Evolutionary conservation across 495 filamentous ascomycete genomes (phyloP), one percentile per base, ranked within the genome.

Genomic region (Echria macrotheca): DNA sequence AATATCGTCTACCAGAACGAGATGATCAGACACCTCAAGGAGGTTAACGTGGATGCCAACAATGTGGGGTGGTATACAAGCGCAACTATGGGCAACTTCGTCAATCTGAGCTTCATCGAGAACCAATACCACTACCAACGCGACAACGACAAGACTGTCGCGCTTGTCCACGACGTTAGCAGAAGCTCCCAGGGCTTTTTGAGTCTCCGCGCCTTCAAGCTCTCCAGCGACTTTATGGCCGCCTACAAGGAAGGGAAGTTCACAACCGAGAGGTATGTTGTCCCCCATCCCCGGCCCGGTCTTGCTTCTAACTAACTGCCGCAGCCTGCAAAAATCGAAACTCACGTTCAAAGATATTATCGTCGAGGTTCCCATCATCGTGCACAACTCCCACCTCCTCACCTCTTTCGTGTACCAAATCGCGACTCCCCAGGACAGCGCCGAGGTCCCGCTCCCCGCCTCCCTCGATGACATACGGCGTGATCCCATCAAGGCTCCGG

Each of bases 1-100:
- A 96, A 95, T 64, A 75, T 81, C 12, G 73, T 71, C 50, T 98
- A 98, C 68, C 91, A 96, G 72, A 86, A 83, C 51, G 94, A 98
- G 70, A 97, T 97, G 93, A 90, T 98, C 65, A 85, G 87, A 55
- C 91, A 89, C 68, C 75, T 98, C 29, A 82, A 90, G 62, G 94
- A 96, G 69, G 94, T 98, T 57, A 98, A 98, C 64, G 87, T 97
- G 47, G 93, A 98, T 67, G 93, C 93, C 53, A 95, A 97, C 74
- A 95, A 89, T 58, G 89, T 94, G 47, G 93, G 93, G 49, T 98
- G 91, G 91, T 98, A 98, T 70, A 95, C 89, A 46, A 96, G 90
- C 69, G 89, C 91, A 50, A 96, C 89, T 70, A 93, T 98, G 82
- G 94, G 93, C 63, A 96, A 96, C 76, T 98, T 97, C 51, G 79